These are phyloP conservation scores for Trichophyton rubrum DNA, from an alignment of 2,329 filamentous ascomycete genomes.

Conservation along the genomic window DNA sequence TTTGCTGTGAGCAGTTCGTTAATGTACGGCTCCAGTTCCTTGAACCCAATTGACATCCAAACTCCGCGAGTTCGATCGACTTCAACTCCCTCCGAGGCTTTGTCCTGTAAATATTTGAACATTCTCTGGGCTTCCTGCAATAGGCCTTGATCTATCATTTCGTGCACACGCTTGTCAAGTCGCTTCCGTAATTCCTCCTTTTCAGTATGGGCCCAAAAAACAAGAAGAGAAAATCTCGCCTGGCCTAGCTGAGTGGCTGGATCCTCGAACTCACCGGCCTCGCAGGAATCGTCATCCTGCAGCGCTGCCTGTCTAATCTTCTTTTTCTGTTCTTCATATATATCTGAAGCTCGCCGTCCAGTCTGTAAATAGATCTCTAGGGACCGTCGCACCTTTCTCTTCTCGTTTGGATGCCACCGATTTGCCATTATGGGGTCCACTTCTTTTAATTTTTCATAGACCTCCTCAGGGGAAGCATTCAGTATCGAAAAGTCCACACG, in stretches of 20 bases:
- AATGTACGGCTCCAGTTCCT: slow-evolving; percentile 70
- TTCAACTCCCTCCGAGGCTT: slow-evolving; percentile 36
- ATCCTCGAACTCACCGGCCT: slow-evolving; percentile 6
- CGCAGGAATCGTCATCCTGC: slow-evolving; percentile 10
- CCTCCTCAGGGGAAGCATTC: slow-evolving; percentile 54
- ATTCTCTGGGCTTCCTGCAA: slow-evolving; percentile 50
- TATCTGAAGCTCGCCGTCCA: slow-evolving; percentile 66
- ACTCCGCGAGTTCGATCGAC: slow-evolving; percentile 72
- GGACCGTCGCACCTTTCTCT: slow-evolving; percentile 77
- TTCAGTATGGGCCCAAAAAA: slow-evolving; percentile 81
- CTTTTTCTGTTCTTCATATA: slow-evolving; percentile 65
- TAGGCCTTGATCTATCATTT: slow-evolving; percentile 61
- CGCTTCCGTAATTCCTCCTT: slow-evolving; percentile 54
- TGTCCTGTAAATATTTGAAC: slow-evolving; percentile 34
- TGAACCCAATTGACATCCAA: slow-evolving; percentile 94
- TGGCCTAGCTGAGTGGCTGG: slow-evolving; percentile 14
- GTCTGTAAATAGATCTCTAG: slow-evolving; percentile 81
- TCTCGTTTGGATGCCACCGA: slow-evolving; percentile 87
- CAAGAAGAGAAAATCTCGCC: slow-evolving; percentile 47
- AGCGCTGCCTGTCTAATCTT: slow-evolving; percentile 12
- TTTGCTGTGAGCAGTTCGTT: slow-evolving; percentile 28
- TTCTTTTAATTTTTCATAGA: slow-evolving; percentile 59
- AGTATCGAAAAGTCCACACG: slow-evolving; percentile 55
- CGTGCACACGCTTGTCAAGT: slow-evolving; percentile 65
- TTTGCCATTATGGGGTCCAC: slow-evolving; percentile 84